phyloP scores from a whole-genome alignment of 106 monocot species.

The Dendrobium chrysotoxum region DNA sequence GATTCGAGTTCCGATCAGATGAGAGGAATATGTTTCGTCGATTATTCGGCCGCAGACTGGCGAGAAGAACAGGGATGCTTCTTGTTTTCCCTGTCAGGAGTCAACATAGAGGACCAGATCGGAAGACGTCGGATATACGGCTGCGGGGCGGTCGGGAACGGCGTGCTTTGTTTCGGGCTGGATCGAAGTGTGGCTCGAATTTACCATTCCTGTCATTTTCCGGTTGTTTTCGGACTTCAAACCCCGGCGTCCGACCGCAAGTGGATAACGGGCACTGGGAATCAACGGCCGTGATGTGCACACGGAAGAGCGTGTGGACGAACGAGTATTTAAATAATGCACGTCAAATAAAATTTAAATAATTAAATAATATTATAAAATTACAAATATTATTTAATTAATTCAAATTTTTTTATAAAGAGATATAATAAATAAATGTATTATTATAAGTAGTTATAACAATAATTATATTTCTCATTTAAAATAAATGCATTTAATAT shows the following conservation, averaged over 20 bases:
- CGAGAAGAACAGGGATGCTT: constrained; percentile 3
- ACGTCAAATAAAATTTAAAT: too few species aligned
- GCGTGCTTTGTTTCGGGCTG: neutral
- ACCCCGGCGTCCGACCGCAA: neutral
- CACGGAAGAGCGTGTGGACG: neutral
- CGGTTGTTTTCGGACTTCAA: neutral
- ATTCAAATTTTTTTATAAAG: too few species aligned
- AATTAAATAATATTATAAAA: too few species aligned
- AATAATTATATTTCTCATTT: too few species aligned
- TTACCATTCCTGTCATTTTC: neutral
- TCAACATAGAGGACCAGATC: neutral
- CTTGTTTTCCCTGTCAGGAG: neutral
- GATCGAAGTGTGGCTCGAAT: neutral
- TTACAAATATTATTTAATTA: too few species aligned
- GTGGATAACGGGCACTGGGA: neutral
- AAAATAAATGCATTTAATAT: too few species aligned
- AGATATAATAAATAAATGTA: too few species aligned
- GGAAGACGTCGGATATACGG: constrained; percentile 1
- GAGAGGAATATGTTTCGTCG: too few species aligned
- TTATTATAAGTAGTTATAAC: too few species aligned
- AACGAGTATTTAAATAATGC: too few species aligned
- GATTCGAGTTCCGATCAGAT: too few species aligned
- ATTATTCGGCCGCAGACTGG: too few species aligned
- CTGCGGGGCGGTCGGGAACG: neutral
- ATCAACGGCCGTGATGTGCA: neutral